Conservation (phyloP, 2,329 filamentous ascomycete species). For the Colletotrichum tabaci region DNA sequence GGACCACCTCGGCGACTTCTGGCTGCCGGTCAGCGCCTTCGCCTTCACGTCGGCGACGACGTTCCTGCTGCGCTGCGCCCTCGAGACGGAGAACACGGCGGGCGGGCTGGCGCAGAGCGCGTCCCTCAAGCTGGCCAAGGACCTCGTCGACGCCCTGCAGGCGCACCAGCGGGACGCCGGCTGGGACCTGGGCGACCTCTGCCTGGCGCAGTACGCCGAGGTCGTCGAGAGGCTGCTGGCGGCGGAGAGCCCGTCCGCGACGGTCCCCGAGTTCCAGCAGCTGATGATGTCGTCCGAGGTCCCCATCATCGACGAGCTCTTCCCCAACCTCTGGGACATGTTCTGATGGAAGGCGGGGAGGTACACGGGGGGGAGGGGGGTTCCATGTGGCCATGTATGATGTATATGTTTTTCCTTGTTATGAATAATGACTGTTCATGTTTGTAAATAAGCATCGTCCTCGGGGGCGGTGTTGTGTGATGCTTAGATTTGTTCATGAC, state of each 20-base stretch:
- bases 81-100: conserved; percentile 59
- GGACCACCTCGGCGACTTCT: conserved; percentile 63
- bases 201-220: conserved; percentile 63
- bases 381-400: background rate
- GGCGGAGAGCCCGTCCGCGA: conserved; percentile 32
- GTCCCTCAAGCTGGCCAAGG: conserved; percentile 59
- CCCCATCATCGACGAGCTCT: conserved; percentile 37
- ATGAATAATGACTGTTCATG: background rate
- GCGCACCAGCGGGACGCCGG: conserved; percentile 53
- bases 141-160: conserved; percentile 58
- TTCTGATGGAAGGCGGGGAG: conserved; percentile 10
- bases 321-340: conserved; percentile 41
- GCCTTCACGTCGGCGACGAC: conserved; percentile 64
- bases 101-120: conserved; percentile 53
- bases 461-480: background rate
- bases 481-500: background rate
- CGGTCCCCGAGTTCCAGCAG: conserved; percentile 39
- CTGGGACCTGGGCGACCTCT: conserved; percentile 68
- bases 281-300: conserved; percentile 41
- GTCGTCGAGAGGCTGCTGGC: conserved; percentile 62
- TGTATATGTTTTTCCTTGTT: background rate
- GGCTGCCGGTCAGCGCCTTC: conserved; percentile 64
- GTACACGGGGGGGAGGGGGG: background rate
- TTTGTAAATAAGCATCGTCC: no score
- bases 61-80: conserved; percentile 64